phyloP scores from a whole-genome alignment of 257 asterid species.

The Salvia splendens region DNA sequence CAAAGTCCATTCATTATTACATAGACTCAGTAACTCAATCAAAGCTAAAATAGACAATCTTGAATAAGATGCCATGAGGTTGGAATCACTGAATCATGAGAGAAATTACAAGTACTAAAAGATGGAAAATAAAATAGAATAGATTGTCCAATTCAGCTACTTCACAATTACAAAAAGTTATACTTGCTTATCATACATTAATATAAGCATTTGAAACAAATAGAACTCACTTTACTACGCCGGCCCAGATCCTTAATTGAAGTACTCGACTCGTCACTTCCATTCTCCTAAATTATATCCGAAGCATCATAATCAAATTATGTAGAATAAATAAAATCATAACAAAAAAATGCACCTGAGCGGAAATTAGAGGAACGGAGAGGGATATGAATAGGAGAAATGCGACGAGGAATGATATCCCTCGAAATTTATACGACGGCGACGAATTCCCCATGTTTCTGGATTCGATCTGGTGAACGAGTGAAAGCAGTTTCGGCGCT shows the following conservation, averaged over 20 bases:
- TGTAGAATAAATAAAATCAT: background rate
- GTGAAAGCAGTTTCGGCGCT: constrained; percentile 1
- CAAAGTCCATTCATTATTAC: too few relatives aligned
- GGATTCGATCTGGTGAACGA: constrained; percentile 25
- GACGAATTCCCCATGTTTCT: constrained; percentile 26
- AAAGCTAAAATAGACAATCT: background rate
- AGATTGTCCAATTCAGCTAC: background rate
- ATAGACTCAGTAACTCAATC: too few relatives aligned
- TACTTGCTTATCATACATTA: background rate
- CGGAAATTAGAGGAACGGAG: constrained; percentile 29
- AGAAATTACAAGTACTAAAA: background rate
- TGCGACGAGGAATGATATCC: constrained; percentile 11
- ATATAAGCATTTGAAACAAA: background rate
- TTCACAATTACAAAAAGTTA: background rate
- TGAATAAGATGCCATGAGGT: too few relatives aligned
- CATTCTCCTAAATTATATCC: constrained; percentile 46
- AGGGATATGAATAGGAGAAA: constrained; percentile 26
- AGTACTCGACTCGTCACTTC: constrained; percentile 40
- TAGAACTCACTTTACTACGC: constrained; percentile 62
- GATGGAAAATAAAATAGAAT: background rate
- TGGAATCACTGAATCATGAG: background rate
- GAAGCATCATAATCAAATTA: constrained; percentile 15
- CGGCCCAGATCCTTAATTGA: constrained; percentile 63
- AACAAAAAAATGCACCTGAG: constrained; percentile 33
- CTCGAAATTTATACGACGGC: background rate